These are phyloP conservation scores for Cutaneotrichosporon cavernicola DNA, from an alignment of 1,284 basidiomycete species.

Conservation along the genomic window DNA sequence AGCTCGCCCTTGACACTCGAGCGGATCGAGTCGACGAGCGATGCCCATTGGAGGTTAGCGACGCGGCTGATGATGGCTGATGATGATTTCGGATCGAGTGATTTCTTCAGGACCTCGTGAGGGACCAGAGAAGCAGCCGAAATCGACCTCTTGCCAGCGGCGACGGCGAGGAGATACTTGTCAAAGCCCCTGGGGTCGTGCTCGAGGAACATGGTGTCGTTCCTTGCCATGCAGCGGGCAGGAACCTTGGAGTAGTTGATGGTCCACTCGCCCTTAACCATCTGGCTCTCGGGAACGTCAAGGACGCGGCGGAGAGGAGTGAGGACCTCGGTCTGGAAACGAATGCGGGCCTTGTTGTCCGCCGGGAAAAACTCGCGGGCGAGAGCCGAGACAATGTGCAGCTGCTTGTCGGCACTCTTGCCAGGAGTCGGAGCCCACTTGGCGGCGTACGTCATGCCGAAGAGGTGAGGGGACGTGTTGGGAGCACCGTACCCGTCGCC, in stretches of 20 bases:
- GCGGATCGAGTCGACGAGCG: constrained; percentile 59
- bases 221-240: constrained; percentile 62
- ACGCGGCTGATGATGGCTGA: constrained; percentile 44
- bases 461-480: constrained; percentile 47
- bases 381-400: constrained; percentile 65
- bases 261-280: constrained; percentile 53
- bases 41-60: constrained; percentile 65
- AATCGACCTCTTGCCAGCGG: constrained; percentile 53
- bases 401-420: constrained; percentile 62
- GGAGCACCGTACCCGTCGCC: constrained; percentile 16
- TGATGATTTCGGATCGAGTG: not conserved
- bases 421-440: constrained; percentile 69
- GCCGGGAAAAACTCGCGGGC: constrained; percentile 57
- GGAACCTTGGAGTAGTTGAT: constrained; percentile 63
- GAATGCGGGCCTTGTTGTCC: constrained; percentile 48
- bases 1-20: constrained; percentile 57
- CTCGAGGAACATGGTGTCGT: constrained; percentile 59
- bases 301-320: constrained; percentile 59
- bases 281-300: constrained; percentile 61
- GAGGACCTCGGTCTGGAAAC: constrained; percentile 46
- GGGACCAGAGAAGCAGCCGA: constrained; percentile 37
- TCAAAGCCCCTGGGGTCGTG: constrained; percentile 64
- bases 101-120: constrained; percentile 34
- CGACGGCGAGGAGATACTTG: constrained; percentile 60
- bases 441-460: constrained; percentile 59